Conservation (phyloP, 352 stramenopile genomes). For the Phytophthora cactorum region DNA sequence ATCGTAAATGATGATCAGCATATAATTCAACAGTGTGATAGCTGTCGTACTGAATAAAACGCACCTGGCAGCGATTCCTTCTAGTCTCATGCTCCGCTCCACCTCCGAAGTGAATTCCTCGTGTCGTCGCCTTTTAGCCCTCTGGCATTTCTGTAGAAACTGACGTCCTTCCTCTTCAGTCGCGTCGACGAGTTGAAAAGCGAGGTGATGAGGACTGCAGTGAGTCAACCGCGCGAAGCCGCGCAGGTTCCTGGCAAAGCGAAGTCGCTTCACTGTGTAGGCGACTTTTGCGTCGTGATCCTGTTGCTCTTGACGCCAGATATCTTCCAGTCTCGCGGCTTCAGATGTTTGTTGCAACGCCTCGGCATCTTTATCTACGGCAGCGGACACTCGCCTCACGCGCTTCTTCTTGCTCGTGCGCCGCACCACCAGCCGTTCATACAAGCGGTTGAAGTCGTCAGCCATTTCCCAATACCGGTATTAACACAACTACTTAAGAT, state of each 20-base stretch:
- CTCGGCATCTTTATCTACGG: neutral
- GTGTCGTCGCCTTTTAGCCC: neutral
- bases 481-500: too few species aligned
- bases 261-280: slow-evolving; percentile 19
- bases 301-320: slow-evolving; percentile 13
- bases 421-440: slow-evolving; percentile 42
- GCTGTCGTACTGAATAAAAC: neutral
- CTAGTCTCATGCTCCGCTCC: slow-evolving; percentile 26
- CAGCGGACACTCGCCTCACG: neutral
- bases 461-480: neutral
- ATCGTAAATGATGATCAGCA: neutral
- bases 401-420: slow-evolving; percentile 22
- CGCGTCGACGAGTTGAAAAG: slow-evolving; percentile 20
- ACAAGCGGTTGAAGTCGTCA: slow-evolving; percentile 50
- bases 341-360: slow-evolving; percentile 6
- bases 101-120: neutral
- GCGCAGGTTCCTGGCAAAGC: slow-evolving; percentile 33
- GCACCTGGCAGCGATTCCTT: slow-evolving; percentile 39
- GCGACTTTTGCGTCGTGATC: slow-evolving; percentile 15
- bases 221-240: slow-evolving; percentile 22
- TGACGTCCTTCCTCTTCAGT: slow-evolving; percentile 5
- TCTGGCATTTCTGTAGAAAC: slow-evolving; percentile 18
- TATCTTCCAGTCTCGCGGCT: slow-evolving; percentile 11
- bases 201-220: slow-evolving; percentile 24
- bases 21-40: neutral